Base-by-base conservation (phyloP, 129 eudicot genomes). In the Escallonia herrerae region DNA sequence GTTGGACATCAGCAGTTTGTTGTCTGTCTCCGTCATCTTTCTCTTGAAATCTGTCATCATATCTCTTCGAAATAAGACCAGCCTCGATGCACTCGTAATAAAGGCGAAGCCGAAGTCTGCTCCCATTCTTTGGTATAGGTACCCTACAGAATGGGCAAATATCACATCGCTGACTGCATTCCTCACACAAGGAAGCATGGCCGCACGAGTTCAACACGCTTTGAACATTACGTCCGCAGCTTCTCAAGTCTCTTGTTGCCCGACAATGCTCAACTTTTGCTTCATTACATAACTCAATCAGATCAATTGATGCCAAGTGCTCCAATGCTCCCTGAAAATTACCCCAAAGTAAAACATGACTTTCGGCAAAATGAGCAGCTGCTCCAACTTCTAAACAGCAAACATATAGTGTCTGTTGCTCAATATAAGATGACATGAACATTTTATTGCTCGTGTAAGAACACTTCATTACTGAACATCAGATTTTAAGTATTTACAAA, bases 261-360 rank as follows among this genome's bases (percentile, higher is more conserved):
- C 99, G 78, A 74, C 99, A 94, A 72, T 79, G 86, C 90, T 94
- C 97, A 13, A 94, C 72, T 76, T 94, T 94, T 53, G 99, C 97
- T 72, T 94, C 99, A 61, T 80, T 86, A 76, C 99, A 86, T 56
- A 94, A 65, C 43, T 94, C 93, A 58, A 80, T 80, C 46, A 91
- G 79, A 74, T 94, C 99, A 67, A 89, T 94, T 3, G 86, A 82
- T 33, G 95, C 95, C 77, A 94, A 67, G 76, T 82, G 95, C 47
- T 83, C 74, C 76, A 94, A 66, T 49, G 97, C 97, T 76, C 74
- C 84, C 99, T 94, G 80, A 7, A 44, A 74, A 70, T 74, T 60
- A 69, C 62, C 37, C 46, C 67, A 57, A 13, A 73, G 62, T 62
- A 66, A 2, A 60, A 71, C 64, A 57, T 70, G 43, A 60, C 42